Conservation (phyloP, 2,329 filamentous ascomycete genomes). For the Aspergillus pseudonomiae region DNA sequence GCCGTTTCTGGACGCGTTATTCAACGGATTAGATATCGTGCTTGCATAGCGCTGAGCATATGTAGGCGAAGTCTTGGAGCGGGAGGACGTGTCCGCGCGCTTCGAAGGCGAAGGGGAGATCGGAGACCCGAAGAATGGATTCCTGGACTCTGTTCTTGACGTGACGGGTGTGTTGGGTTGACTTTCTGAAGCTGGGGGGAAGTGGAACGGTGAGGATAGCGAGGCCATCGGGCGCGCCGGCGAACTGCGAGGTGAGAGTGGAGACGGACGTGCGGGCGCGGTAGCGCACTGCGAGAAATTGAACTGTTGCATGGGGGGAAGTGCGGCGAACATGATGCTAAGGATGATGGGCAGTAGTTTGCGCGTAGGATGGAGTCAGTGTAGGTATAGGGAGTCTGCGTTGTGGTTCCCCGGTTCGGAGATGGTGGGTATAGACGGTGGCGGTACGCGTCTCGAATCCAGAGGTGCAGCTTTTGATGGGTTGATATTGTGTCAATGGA, state of each 20-base stretch:
- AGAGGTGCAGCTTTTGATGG: not conserved
- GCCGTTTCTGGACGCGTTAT: slow-evolving; percentile 21
- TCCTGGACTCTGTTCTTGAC: not conserved
- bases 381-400: not conserved
- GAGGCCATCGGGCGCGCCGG: not conserved
- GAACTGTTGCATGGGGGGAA: slow-evolving; percentile 20
- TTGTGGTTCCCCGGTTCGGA: slow-evolving; percentile 9
- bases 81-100: slow-evolving; percentile 7
- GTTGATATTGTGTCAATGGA: not conserved
- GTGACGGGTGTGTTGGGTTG: not conserved
- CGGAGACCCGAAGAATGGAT: not conserved
- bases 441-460: not conserved
- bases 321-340: slow-evolving; percentile 34
- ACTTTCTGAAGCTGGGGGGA: slow-evolving; percentile 1
- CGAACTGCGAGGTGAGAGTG: slow-evolving; percentile 23
- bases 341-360: not conserved
- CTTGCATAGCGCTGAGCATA: slow-evolving; percentile 42
- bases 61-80: slow-evolving; percentile 21
- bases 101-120: not conserved
- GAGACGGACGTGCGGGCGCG: slow-evolving; percentile 28
- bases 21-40: slow-evolving; percentile 38
- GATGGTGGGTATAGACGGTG: not conserved
- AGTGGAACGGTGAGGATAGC: not conserved
- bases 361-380: not conserved
- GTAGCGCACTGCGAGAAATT: slow-evolving; percentile 24